phyloP scores from a whole-genome alignment of 1,139 yeast genomes.

The Hemisphaericaspora xylofermentans region DNA sequence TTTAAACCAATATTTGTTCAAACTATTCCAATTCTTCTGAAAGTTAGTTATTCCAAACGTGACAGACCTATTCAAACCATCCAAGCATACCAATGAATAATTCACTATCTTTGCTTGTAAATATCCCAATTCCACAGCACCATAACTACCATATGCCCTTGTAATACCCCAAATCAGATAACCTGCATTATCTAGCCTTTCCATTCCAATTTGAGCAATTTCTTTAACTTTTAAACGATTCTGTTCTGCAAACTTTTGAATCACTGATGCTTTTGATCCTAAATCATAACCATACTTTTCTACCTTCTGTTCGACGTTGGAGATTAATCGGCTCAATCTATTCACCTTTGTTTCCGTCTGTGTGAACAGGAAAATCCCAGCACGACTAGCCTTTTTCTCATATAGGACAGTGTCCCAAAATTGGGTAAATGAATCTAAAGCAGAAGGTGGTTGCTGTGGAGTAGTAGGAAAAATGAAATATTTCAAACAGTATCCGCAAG shows the following conservation, averaged over 20 bases:
- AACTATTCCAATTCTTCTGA: neutral
- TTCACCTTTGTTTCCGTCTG: conserved; percentile 8
- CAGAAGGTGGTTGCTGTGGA: conserved; percentile 7
- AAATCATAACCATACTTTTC: neutral
- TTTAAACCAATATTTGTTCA: neutral
- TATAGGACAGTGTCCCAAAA: conserved; percentile 15
- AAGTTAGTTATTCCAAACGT: neutral
- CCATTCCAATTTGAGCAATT: neutral
- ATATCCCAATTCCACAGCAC: neutral
- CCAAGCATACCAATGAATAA: neutral
- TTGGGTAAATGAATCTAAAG: conserved; percentile 11
- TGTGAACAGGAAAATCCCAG: conserved; percentile 7
- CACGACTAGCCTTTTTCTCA: conserved; percentile 11
- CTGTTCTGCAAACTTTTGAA: neutral
- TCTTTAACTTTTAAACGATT: conserved; percentile 1
- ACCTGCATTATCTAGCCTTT: neutral
- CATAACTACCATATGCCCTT: conserved; percentile 1
- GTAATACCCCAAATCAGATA: neutral
- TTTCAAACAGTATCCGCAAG: conserved; percentile 6
- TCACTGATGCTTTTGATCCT: neutral
- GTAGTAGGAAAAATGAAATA: conserved; percentile 2
- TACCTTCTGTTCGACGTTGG: neutral
- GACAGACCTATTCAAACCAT: neutral
- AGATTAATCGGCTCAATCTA: conserved; percentile 7
- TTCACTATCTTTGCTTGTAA: neutral